Evolutionary conservation across 1,139 yeast species (phyloP), one percentile per base, ranked within the genome.

Genomic region (Lodderomyces beijingensis): DNA sequence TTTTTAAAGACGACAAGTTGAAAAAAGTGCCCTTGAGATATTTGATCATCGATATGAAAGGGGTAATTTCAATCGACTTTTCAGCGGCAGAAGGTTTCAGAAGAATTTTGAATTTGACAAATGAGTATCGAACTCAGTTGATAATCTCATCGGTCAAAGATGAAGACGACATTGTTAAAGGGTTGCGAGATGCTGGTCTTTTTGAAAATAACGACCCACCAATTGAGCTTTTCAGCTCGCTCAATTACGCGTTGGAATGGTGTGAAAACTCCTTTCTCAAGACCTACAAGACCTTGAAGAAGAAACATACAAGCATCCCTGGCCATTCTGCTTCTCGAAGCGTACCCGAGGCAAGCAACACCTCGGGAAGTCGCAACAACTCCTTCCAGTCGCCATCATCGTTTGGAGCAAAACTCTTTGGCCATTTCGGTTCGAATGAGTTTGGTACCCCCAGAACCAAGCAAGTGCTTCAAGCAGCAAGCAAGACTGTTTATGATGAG

Each of bases 61-160:
- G 83, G 25, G 95, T 91, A 17, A 64, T 68, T 28, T 80, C 84
- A 27, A 77, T 91, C 46, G 99, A 91, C 57, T 91, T 85, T 49
- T 84, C 95, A 25, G 97, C 97, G 0, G 95, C 96, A 5, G 98
- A 91, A 57, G 96, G 97, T 1, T 86, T 91, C 54, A 78, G 89
- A 46, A 70, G 96, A 45, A 83, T 93, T 42, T 78, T 86, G 52
- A 81, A 94, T 42, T 70, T 87, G 46, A 65, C 88, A 14, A 77
- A 76, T 40, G 80, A 83, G 16, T 81, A 77, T 43, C 69, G 70
- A 34, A 83, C 93, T 15, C 83, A 75, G 44, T 62, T 91, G 51
- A 72, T 89, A 17, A 71, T 91, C 27, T 81, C 95, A 1, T 85
- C 96, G 1, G 89, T 89, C 13, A 48, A 52, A 14, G 77, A 77